Evolutionary conservation across 306 rosid species (phyloP).

Genomic region (Lithocarpus polystachyus): DNA sequence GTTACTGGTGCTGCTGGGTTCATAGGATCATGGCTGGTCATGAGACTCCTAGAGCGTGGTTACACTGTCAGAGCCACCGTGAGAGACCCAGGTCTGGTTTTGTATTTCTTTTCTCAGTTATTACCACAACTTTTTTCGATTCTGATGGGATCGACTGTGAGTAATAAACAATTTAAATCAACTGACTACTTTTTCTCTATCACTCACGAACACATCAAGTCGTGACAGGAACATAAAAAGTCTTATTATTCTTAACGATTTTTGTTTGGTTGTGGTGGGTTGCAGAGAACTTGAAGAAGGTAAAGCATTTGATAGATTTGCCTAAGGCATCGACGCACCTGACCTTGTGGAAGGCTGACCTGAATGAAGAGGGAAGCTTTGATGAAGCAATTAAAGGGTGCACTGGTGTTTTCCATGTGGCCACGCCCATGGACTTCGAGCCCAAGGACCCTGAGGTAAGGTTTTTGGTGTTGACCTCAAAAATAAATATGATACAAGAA

Average conservation of each 20-base stretch:
- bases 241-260: not conserved
- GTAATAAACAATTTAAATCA: too few species aligned
- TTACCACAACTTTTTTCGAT: too few species aligned
- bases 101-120: not conserved
- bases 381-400: conserved; percentile 74
- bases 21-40: conserved; percentile 77
- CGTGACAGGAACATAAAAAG: too few species aligned
- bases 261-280: not conserved
- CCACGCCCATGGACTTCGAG: conserved; percentile 85
- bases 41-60: conserved; percentile 63
- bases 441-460: conserved; percentile 78
- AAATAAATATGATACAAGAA: not conserved
- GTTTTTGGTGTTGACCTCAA: not conserved
- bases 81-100: conserved; percentile 60
- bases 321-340: conserved; percentile 48
- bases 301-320: conserved; percentile 67
- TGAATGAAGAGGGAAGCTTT: conserved; percentile 65
- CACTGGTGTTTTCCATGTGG: conserved; percentile 77
- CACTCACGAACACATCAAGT: too few species aligned
- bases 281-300: conserved; percentile 65
- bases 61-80: conserved; percentile 81
- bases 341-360: conserved; percentile 75
- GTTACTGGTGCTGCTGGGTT: conserved; percentile 78
- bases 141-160: too few species aligned
- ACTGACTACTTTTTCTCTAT: too few species aligned